These are phyloP conservation scores for Mycena belliarum DNA, from an alignment of 768 basidiomycete species.

Conservation along the genomic window DNA sequence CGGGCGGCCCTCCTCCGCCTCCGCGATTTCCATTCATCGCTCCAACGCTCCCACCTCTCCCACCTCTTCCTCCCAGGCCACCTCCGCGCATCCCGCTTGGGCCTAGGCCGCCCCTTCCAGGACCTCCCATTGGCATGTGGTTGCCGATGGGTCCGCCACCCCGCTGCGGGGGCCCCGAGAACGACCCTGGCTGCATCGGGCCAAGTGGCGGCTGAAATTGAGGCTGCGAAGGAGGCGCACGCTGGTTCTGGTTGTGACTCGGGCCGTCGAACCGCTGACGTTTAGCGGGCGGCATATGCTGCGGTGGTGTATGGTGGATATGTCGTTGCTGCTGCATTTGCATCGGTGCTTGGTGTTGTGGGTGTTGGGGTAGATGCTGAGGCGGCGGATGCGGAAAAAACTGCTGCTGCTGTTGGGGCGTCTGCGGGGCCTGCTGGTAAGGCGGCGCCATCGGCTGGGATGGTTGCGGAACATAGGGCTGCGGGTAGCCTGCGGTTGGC, in stretches of 20 bases:
- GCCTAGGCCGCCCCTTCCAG: slow-evolving; percentile 25
- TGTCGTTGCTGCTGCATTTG: slow-evolving; percentile 53
- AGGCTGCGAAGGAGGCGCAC: slow-evolving; percentile 55
- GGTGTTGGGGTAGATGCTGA: slow-evolving; percentile 43
- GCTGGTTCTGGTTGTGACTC: slow-evolving; percentile 51
- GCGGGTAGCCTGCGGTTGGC: slow-evolving; percentile 62
- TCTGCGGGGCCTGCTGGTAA: slow-evolving; percentile 45
- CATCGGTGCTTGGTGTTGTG: slow-evolving; percentile 40
- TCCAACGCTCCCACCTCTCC: slow-evolving; percentile 45
- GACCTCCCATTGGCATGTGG: slow-evolving; percentile 34
- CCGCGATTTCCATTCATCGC: slow-evolving; percentile 52
- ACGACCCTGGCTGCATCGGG: slow-evolving; percentile 43
- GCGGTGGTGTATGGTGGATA: slow-evolving; percentile 65
- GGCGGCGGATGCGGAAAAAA: slow-evolving; percentile 42
- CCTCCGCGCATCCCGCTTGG: slow-evolving; percentile 41
- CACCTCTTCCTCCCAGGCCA: slow-evolving; percentile 44
- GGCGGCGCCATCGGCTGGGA: slow-evolving; percentile 51
- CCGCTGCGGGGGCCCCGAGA: slow-evolving; percentile 35
- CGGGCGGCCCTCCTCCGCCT: slow-evolving; percentile 47
- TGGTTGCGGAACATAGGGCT: slow-evolving; percentile 65
- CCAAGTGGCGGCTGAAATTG: slow-evolving; percentile 66
- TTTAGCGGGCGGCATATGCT: slow-evolving; percentile 90
- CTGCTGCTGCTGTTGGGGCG: slow-evolving; percentile 36
- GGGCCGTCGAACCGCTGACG: slow-evolving; percentile 87
- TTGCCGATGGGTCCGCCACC: slow-evolving; percentile 39